Percentiles rank a stretch among this genome's conserved stretches.
These are phyloP conservation scores for Ogataea polymorpha DNA, from an alignment of 805 yeast genomes.

Conservation along the genomic window DNA sequence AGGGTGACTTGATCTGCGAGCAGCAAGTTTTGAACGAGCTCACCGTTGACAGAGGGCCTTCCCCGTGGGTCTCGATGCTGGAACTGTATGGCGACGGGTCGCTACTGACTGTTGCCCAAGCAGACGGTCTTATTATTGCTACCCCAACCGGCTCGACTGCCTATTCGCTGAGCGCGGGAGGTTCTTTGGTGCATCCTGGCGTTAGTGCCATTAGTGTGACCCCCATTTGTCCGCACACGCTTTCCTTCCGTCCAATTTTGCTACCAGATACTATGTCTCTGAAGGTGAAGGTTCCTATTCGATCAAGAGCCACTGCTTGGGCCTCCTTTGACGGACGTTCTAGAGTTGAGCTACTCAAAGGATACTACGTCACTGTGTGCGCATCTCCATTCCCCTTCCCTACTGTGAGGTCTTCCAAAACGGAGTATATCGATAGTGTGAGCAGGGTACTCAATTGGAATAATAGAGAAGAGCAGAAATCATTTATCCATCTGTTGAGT, in stretches of 20 bases:
- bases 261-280: slow-evolving; percentile 91
- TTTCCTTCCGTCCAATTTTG: slow-evolving; percentile 87
- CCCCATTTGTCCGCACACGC: slow-evolving; percentile 94
- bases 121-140: slow-evolving; percentile 88
- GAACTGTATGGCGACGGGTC: slow-evolving; percentile 88
- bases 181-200: slow-evolving; percentile 90
- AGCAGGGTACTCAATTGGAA: slow-evolving; percentile 92
- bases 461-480: slow-evolving; percentile 81
- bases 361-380: slow-evolving; percentile 79
- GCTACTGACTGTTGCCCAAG: slow-evolving; percentile 83
- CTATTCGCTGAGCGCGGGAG: slow-evolving; percentile 92
- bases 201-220: slow-evolving; percentile 91
- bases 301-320: slow-evolving; percentile 91
- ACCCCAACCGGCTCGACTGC: slow-evolving; percentile 98
- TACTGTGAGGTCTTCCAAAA: slow-evolving; percentile 70
- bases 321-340: slow-evolving; percentile 94
- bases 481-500: slow-evolving; percentile 62
- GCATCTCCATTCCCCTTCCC: slow-evolving; percentile 95
- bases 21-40: slow-evolving; percentile 86
- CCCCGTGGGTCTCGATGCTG: slow-evolving; percentile 85
- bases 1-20: slow-evolving; percentile 54
- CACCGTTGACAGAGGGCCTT: slow-evolving; percentile 91
- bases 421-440: slow-evolving; percentile 81
- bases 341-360: slow-evolving; percentile 73
- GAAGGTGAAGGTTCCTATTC: slow-evolving; percentile 72